Percentiles rank a stretch among this genome's conserved stretches.
phyloP scores from a whole-genome alignment of 2,329 filamentous ascomycete genomes.

The Colletotrichum neosansevieriae region DNA sequence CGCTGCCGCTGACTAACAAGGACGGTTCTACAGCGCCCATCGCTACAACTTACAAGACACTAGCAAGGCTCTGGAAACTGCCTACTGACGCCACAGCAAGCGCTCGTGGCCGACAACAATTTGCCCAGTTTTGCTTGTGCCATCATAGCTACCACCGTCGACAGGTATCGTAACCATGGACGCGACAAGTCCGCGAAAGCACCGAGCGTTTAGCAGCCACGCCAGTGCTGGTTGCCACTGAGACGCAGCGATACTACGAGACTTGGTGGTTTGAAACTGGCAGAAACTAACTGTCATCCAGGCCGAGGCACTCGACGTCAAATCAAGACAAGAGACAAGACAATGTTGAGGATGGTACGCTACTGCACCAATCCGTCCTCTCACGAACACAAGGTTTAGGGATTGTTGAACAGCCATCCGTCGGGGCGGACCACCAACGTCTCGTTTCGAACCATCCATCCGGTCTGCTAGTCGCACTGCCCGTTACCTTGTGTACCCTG shows the following conservation, averaged over 20 bases:
- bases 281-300: not conserved
- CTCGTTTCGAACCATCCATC: slow-evolving; percentile 7
- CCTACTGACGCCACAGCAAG: slow-evolving; percentile 9
- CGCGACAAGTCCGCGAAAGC: not conserved
- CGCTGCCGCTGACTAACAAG: too few species aligned
- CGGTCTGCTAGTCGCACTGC: not conserved
- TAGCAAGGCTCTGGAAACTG: slow-evolving; percentile 11
- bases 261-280: not conserved
- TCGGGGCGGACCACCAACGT: slow-evolving; percentile 12
- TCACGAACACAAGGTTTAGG: slow-evolving; percentile 20
- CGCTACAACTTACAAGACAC: slow-evolving; percentile 7
- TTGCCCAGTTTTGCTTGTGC: not conserved
- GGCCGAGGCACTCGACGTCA: not conserved
- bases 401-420: slow-evolving; percentile 7
- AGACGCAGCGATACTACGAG: not conserved
- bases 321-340: not conserved
- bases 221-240: not conserved
- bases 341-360: slow-evolving; percentile 14
- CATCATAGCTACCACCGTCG: not conserved
- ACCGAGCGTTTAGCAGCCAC: not conserved
- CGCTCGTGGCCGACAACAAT: not conserved
- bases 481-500: not conserved
- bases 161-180: not conserved
- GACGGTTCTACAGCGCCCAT: not conserved
- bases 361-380: slow-evolving; percentile 7